phyloP scores from a whole-genome alignment of 176 grass and related monocot genomes.

The Echinochloa phyllopogon region DNA sequence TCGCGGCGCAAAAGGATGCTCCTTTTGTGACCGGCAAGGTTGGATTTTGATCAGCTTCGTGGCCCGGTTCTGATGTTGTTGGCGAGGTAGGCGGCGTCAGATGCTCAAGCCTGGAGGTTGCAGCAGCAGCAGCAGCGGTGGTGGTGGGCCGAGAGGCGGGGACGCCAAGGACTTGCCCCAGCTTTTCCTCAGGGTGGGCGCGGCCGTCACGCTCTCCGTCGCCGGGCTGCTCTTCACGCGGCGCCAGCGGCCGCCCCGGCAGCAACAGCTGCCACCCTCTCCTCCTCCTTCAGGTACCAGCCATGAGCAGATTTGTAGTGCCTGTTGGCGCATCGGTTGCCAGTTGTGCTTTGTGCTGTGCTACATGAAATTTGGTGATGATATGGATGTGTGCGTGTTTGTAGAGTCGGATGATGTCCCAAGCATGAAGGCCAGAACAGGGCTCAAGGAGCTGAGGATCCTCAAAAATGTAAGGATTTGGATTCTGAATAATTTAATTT shows the following conservation, averaged over 20 bases:
- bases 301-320: slow-evolving; percentile 10
- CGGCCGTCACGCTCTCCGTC: slow-evolving; percentile 65
- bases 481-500: neutral
- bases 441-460: slow-evolving; percentile 67
- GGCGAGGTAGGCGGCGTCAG: slow-evolving; percentile 42
- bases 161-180: slow-evolving; percentile 43
- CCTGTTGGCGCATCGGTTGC: neutral
- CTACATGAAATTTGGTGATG: slow-evolving; percentile 18
- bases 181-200: slow-evolving; percentile 64
- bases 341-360: neutral
- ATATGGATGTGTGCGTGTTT: slow-evolving; percentile 10
- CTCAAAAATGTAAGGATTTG: slow-evolving; percentile 64
- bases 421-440: slow-evolving; percentile 39
- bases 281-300: slow-evolving; percentile 38
- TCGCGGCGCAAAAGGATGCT: slow-evolving; percentile 13
- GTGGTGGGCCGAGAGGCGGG: slow-evolving; percentile 38
- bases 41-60: slow-evolving; percentile 31
- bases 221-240: slow-evolving; percentile 72
- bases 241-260: slow-evolving; percentile 38
- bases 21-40: slow-evolving; percentile 23
- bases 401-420: slow-evolving; percentile 33
- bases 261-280: slow-evolving; percentile 41
- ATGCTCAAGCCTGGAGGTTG: slow-evolving; percentile 48
- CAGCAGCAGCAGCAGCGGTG: slow-evolving; percentile 30
- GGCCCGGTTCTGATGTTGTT: slow-evolving; percentile 33